Conservation (phyloP, 495 filamentous ascomycete genomes). For the Xylaria bambusicola region DNA sequence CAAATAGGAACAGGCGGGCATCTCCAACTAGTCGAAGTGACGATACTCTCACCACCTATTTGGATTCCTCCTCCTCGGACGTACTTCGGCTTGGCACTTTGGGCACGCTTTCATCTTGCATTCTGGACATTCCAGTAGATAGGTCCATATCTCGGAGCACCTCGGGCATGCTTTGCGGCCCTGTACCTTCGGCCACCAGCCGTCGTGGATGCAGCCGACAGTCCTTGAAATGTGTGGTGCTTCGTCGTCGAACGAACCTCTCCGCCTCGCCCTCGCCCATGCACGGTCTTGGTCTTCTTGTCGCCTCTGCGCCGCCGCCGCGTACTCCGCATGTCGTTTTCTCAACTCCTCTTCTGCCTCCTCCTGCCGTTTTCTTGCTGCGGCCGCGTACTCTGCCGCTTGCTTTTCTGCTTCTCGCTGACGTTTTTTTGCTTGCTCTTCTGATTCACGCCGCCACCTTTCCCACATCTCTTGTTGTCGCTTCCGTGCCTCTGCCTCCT, state of each 20-base stretch:
- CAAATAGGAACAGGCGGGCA: too few relatives aligned
- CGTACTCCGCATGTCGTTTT: neutral
- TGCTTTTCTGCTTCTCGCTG: constrained; percentile 17
- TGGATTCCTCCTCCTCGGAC: constrained; percentile 13
- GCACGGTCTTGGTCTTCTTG: neutral
- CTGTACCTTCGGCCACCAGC: constrained; percentile 34
- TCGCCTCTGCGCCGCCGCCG: neutral
- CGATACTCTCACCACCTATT: constrained; percentile 13
- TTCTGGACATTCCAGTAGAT: constrained; percentile 33
- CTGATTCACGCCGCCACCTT: constrained; percentile 20
- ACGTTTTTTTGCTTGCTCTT: constrained; percentile 3
- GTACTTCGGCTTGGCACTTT: constrained; percentile 27
- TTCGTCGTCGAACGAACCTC: neutral
- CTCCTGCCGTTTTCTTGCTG: neutral
- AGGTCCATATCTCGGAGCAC: constrained; percentile 28
- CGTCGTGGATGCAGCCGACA: constrained; percentile 24
- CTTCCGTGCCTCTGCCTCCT: constrained; percentile 6
- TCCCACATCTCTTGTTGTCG: constrained; percentile 27
- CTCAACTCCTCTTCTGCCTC: too few relatives aligned
- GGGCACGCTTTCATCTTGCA: constrained; percentile 32
- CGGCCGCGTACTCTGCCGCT: neutral
- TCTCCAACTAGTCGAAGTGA: too few relatives aligned
- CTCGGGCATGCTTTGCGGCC: constrained; percentile 22
- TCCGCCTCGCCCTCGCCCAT: neutral
- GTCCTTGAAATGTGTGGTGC: neutral